phyloP scores from a whole-genome alignment of 2,329 filamentous ascomycete species.

The Westerdykella aurantiaca region DNA sequence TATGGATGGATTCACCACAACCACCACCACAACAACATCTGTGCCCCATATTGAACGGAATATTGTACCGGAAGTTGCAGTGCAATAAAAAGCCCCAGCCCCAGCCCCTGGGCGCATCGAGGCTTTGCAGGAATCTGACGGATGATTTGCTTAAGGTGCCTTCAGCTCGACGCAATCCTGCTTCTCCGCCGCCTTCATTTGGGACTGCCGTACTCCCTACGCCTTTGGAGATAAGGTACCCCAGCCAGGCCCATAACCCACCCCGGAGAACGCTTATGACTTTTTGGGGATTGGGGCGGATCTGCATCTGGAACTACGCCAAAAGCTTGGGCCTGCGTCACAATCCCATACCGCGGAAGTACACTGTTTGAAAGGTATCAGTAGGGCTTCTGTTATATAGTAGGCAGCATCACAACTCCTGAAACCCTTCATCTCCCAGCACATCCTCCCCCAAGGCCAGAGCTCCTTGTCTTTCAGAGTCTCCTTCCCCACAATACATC shows the following conservation, averaged over 20 bases:
- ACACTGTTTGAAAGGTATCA: constrained; percentile 23
- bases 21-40: constrained; percentile 18
- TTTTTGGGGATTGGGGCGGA: constrained; percentile 18
- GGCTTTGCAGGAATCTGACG: constrained; percentile 7
- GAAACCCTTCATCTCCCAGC: background rate
- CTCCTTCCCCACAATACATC: constrained; percentile 1
- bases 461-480: constrained; percentile 1
- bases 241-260: constrained; percentile 6
- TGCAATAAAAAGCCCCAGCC: constrained; percentile 1
- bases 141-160: constrained; percentile 4
- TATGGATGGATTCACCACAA: constrained; percentile 6
- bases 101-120: constrained; percentile 4
- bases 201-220: constrained; percentile 4
- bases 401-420: background rate
- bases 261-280: constrained; percentile 18
- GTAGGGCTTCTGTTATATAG: constrained; percentile 3
- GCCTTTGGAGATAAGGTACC: constrained; percentile 23
- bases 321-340: constrained; percentile 21
- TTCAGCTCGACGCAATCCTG: constrained; percentile 7
- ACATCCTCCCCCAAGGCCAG: background rate
- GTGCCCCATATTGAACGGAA: background rate
- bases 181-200: constrained; percentile 12
- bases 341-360: constrained; percentile 33
- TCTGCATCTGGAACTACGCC: constrained; percentile 15
- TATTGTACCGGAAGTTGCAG: constrained; percentile 4